Conservation (phyloP, 1,139 yeast genomes). For the Kurtzmaniella natalensis region DNA sequence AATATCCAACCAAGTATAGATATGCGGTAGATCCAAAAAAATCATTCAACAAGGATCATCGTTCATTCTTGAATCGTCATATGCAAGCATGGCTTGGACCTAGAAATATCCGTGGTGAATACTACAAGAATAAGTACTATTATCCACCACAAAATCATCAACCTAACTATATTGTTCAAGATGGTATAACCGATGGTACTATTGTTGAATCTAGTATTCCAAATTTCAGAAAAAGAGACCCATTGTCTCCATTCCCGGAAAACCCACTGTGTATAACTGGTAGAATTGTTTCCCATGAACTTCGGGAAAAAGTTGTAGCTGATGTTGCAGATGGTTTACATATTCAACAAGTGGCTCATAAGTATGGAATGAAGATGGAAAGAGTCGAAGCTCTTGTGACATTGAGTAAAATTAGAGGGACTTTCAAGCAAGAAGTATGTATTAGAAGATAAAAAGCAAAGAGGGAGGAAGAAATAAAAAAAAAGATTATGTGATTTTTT, state of each 20-base stretch:
- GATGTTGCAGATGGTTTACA: slow-evolving; percentile 49
- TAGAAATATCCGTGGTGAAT: slow-evolving; percentile 77
- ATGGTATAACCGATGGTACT: slow-evolving; percentile 37
- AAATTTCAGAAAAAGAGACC: slow-evolving; percentile 4
- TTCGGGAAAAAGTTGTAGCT: slow-evolving; percentile 59
- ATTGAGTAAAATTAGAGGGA: slow-evolving; percentile 59
- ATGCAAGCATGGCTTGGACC: slow-evolving; percentile 73
- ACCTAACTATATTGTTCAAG: slow-evolving; percentile 72
- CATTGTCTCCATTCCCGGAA: slow-evolving; percentile 73
- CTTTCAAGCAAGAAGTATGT: slow-evolving; percentile 62
- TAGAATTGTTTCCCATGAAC: slow-evolving; percentile 49
- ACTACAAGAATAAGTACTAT: slow-evolving; percentile 70
- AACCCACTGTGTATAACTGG: slow-evolving; percentile 72
- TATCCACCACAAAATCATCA: slow-evolving; percentile 67
- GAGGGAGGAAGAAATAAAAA: background rate
- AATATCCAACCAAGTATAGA: slow-evolving; percentile 19
- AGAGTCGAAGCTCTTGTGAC: slow-evolving; percentile 82
- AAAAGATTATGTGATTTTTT: too few relatives aligned
- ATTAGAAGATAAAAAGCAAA: slow-evolving; percentile 7
- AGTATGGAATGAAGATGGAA: slow-evolving; percentile 75
- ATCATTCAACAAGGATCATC: slow-evolving; percentile 30
- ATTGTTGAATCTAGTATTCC: slow-evolving; percentile 9
- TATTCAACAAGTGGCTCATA: slow-evolving; percentile 73
- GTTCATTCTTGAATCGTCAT: slow-evolving; percentile 22
- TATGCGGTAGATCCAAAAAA: slow-evolving; percentile 21